Evolutionary conservation across 768 basidiomycete genomes (phyloP), one percentile per base, ranked within the genome.

Genomic region (Rossbeevera mucosa): DNA sequence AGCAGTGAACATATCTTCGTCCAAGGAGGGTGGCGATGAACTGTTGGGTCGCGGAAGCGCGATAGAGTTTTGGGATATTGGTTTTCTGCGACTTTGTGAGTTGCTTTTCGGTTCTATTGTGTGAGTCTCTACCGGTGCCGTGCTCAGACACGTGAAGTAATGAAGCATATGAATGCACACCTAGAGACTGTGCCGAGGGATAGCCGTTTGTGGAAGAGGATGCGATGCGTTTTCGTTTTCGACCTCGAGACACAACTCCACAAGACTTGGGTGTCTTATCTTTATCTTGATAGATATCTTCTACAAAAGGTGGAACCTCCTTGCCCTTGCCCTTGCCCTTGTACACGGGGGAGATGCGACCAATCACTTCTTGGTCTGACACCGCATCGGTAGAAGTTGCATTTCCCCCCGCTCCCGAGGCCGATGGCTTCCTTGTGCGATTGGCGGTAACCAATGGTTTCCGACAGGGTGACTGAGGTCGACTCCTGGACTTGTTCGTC

Each of bases 321-420:
- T 66, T 64, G 48, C 53, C 46, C 30, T 66, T 64, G 48, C 53
- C 46, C 30, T 64, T 64, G 3, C 56, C 61, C 50, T 59, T 58
- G 48, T 14, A 26, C 21, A n/a, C 12, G 0, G 44, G 22, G 22
- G 54, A 38, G 16, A 43, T 48, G 42, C 5, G 50, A 51, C 9
- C 12, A 9, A 22, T 21, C n/a, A 22, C 45, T 36, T 53, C 61
- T 13, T 36, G 43, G 41, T 42, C 50, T 38, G 44, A 51, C 5
- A 1, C 18, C 20, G 22, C 44, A 36, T 50, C 48, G 13, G 46
- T 45, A 25, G 45, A 44, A 12, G 12, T 16, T 2, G 7, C 3
- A 5, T 1, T 4, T 9, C 12, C 31, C 14, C 29, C 24, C 51
- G 46, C 50, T 24, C 48, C 53, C 30, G 29, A 30, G 40, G 33